These are phyloP conservation scores for Pleurostoma richardsiae DNA, from an alignment of 2,329 filamentous ascomycete genomes.

Conservation along the genomic window DNA sequence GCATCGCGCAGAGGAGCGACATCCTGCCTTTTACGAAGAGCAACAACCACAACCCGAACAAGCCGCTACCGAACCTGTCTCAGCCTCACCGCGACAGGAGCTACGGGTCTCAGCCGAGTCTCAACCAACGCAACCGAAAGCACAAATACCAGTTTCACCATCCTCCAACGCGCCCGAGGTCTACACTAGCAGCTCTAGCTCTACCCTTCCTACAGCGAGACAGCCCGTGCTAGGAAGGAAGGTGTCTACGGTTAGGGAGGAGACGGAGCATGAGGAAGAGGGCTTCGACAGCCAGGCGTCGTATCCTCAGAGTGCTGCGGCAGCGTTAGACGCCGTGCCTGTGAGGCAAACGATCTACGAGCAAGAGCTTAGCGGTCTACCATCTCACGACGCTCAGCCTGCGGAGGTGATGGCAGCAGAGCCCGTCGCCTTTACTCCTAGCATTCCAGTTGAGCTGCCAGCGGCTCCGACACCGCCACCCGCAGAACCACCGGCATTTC, in stretches of 20 bases:
- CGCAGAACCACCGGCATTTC: conserved; percentile 5
- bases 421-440: not conserved
- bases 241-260: conserved; percentile 40
- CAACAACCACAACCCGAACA: conserved; percentile 8
- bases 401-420: conserved; percentile 8
- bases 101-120: too few species aligned
- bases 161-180: conserved; percentile 7
- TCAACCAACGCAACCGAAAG: not conserved
- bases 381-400: conserved; percentile 6
- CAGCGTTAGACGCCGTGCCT: conserved; percentile 27
- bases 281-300: conserved; percentile 7
- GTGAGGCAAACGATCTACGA: conserved; percentile 21
- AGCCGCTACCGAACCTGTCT: not conserved
- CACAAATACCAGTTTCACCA: conserved; percentile 2
- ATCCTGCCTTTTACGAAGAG: conserved; percentile 4
- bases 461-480: conserved; percentile 4
- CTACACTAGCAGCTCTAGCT: conserved; percentile 1
- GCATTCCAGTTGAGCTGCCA: conserved; percentile 5
- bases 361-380: too few species aligned
- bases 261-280: conserved; percentile 20
- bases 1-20: conserved; percentile 13
- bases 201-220: conserved; percentile 8
- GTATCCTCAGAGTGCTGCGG: conserved; percentile 14
- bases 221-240: conserved; percentile 19
- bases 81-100: conserved; percentile 1